These are phyloP conservation scores for Claviceps spartinae DNA, from an alignment of 2,329 filamentous ascomycete species.

Conservation along the genomic window DNA sequence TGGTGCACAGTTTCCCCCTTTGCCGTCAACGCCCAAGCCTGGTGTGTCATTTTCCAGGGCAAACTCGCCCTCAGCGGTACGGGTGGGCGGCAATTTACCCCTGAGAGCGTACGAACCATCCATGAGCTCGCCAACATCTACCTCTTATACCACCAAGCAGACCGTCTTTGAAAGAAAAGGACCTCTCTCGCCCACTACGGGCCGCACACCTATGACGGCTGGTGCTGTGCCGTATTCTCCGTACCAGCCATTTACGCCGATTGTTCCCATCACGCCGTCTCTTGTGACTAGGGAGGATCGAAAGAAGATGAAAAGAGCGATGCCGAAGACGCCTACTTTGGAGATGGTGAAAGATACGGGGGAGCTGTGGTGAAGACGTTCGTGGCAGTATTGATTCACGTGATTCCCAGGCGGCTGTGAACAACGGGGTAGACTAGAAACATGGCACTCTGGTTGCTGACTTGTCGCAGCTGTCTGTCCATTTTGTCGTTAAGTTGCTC, in stretches of 20 bases:
- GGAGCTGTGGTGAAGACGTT: conserved; percentile 47
- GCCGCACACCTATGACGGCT: conserved; percentile 49
- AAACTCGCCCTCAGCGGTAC: conserved; percentile 40
- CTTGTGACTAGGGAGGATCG: conserved; percentile 58
- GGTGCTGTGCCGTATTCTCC: conserved; percentile 57
- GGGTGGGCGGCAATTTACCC: conserved; percentile 43
- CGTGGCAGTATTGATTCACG: background rate
- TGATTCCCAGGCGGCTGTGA: background rate
- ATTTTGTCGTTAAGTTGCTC: background rate
- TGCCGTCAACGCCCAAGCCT: conserved; percentile 37
- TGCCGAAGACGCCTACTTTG: conserved; percentile 48
- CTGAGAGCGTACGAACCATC: conserved; percentile 49
- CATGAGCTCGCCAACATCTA: conserved; percentile 34
- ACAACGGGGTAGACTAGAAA: background rate
- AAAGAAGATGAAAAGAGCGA: conserved; percentile 51
- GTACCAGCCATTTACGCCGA: conserved; percentile 66
- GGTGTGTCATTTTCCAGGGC: conserved; percentile 34
- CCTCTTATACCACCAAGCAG: conserved; percentile 41
- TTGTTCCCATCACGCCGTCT: conserved; percentile 64
- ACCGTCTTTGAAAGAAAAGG: conserved; percentile 47
- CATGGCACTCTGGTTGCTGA: background rate
- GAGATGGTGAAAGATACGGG: conserved; percentile 48
- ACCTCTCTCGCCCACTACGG: conserved; percentile 40
- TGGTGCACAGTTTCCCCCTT: conserved; percentile 21
- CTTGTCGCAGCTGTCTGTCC: background rate